These are phyloP conservation scores for Colletotrichum lini DNA, from an alignment of 2,329 filamentous ascomycete genomes.

Conservation along the genomic window DNA sequence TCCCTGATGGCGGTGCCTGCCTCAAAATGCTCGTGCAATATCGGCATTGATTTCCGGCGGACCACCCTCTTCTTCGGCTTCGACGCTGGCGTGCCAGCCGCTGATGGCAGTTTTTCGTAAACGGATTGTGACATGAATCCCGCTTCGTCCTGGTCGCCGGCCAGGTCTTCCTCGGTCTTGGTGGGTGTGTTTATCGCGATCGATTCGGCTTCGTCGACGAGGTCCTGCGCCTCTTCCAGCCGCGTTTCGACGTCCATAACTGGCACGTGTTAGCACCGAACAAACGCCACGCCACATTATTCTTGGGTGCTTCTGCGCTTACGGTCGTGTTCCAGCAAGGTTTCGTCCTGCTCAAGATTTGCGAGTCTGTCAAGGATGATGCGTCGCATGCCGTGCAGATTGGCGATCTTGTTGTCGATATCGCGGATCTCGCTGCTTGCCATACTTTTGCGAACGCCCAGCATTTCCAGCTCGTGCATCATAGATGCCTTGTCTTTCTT, in stretches of 20 bases:
- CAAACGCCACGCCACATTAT: background rate
- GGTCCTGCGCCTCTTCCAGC: slow-evolving; percentile 72
- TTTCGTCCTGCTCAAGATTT: slow-evolving; percentile 90
- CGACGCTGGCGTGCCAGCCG: slow-evolving; percentile 64
- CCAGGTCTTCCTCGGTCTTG: slow-evolving; percentile 68
- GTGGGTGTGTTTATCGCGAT: slow-evolving; percentile 66
- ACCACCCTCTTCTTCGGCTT: slow-evolving; percentile 69
- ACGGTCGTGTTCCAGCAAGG: slow-evolving; percentile 90
- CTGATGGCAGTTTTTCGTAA: slow-evolving; percentile 87
- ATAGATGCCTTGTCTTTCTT: slow-evolving; percentile 85
- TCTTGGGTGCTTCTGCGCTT: slow-evolving; percentile 52
- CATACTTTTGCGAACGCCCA: slow-evolving; percentile 96
- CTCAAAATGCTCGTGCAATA: slow-evolving; percentile 95
- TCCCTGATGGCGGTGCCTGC: slow-evolving; percentile 91
- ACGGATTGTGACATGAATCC: slow-evolving; percentile 98
- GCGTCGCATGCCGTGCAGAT: slow-evolving; percentile 91
- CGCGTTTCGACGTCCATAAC: slow-evolving; percentile 74
- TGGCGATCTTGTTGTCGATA: slow-evolving; percentile 96
- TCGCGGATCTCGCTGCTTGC: slow-evolving; percentile 95
- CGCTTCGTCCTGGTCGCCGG: slow-evolving; percentile 65
- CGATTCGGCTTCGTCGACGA: slow-evolving; percentile 71
- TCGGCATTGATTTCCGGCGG: slow-evolving; percentile 88
- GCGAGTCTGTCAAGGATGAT: slow-evolving; percentile 92
- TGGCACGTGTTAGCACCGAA: slow-evolving; percentile 55
- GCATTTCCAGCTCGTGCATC: slow-evolving; percentile 90